A percentile compares a stretch with the other conserved stretches of the same genome.
Evolutionary conservation across 108 stramenopile species (phyloP).

Genomic region (Nitzschia putrida): DNA sequence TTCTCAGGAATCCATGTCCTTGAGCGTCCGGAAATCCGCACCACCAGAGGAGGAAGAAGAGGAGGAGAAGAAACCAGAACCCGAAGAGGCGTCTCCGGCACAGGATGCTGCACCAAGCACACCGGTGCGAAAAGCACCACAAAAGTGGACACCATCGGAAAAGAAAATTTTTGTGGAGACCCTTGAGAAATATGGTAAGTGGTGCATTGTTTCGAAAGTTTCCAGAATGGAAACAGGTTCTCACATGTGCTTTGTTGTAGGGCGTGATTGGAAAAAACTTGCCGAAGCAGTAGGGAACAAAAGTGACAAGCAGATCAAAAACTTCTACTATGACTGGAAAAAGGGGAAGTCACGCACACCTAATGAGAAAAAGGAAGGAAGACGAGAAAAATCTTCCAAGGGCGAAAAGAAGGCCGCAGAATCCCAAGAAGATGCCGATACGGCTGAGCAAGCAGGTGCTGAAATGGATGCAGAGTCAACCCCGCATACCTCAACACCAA

Average conservation of each 20-base stretch:
- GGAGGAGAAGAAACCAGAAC: constrained; percentile 10
- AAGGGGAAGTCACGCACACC: constrained; percentile 50
- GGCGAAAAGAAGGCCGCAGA: neutral
- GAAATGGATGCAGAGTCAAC: too few relatives aligned
- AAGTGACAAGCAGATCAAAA: constrained; percentile 76
- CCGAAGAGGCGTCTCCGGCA: neutral
- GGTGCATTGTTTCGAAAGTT: neutral
- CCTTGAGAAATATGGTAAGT: constrained; percentile 72
- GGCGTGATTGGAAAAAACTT: constrained; percentile 64
- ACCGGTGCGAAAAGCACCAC: constrained; percentile 45
- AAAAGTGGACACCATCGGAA: constrained; percentile 79
- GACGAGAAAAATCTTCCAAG: constrained; percentile 7
- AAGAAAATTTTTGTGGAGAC: constrained; percentile 75
- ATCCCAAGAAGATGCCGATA: neutral
- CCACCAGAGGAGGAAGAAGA: constrained; percentile 8
- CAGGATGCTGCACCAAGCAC: constrained; percentile 1
- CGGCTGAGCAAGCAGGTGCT: neutral
- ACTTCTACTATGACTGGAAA: constrained; percentile 86
- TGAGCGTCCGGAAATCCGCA: constrained; percentile 5
- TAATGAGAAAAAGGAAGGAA: constrained; percentile 22
- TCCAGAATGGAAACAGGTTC: constrained; percentile 1
- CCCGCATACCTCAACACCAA: too few relatives aligned
- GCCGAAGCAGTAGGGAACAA: constrained; percentile 72
- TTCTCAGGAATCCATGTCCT: constrained; percentile 49
- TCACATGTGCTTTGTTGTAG: neutral